Percentiles rank a stretch among this genome's conserved stretches.
Evolutionary conservation across 768 basidiomycete species (phyloP).

Genomic region (Phlebiopsis gigantea): DNA sequence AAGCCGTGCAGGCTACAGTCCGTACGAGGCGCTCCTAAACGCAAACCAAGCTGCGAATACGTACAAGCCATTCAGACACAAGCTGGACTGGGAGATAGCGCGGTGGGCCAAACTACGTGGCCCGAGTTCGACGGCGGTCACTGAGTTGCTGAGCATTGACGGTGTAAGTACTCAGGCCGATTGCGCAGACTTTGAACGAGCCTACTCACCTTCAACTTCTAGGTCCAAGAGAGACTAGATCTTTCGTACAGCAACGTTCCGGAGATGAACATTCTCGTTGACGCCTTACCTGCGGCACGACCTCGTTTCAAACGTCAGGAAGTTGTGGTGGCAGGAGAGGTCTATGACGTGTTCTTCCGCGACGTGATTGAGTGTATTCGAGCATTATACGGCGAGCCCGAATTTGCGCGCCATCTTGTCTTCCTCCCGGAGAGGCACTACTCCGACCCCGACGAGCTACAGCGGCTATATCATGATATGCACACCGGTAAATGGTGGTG

Average conservation of each 20-base stretch:
- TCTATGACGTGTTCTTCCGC: slow-evolving; percentile 28
- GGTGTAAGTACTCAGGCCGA: too few relatives aligned
- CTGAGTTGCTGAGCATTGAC: slow-evolving; percentile 33
- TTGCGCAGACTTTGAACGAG: too few relatives aligned
- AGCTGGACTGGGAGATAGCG: slow-evolving; percentile 37
- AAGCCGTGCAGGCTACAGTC: neutral
- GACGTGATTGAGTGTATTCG: slow-evolving; percentile 33
- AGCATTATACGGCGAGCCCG: slow-evolving; percentile 12
- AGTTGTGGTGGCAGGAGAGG: slow-evolving; percentile 25
- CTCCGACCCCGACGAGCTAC: slow-evolving; percentile 19
- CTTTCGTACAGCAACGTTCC: slow-evolving; percentile 28
- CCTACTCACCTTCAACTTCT: too few relatives aligned
- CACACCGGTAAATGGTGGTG: slow-evolving; percentile 50
- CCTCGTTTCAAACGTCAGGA: slow-evolving; percentile 25
- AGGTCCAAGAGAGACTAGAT: slow-evolving; percentile 22
- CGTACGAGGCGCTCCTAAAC: neutral
- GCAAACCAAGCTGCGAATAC: slow-evolving; percentile 5
- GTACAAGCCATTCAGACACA: slow-evolving; percentile 26
- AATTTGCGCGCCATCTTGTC: slow-evolving; percentile 16
- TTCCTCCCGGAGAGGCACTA: slow-evolving; percentile 34
- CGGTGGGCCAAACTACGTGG: slow-evolving; percentile 34
- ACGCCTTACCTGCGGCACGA: slow-evolving; percentile 23
- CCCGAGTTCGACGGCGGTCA: slow-evolving; percentile 30
- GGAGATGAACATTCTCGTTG: slow-evolving; percentile 31
- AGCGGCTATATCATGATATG: slow-evolving; percentile 35